Percentiles rank a stretch among this genome's conserved stretches.
Evolutionary conservation across 371 early-diverging fungal genomes (phyloP).

Genomic region (Mucor indicus): DNA sequence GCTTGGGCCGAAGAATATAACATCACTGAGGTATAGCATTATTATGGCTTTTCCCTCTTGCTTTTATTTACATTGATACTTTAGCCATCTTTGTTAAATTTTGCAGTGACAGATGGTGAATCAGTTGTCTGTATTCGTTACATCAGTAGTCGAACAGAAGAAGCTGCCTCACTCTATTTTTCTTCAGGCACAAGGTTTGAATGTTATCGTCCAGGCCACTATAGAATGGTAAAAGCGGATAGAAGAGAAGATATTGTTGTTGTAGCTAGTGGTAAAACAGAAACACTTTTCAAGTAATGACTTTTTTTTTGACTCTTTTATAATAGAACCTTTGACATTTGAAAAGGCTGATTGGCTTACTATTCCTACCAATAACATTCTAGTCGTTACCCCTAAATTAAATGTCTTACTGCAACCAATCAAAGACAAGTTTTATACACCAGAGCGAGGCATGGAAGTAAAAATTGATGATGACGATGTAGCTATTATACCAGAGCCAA

Average conservation of each 20-base stretch:
- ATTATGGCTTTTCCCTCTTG: not conserved
- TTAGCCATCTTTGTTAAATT: constrained; percentile 73
- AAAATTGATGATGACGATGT: constrained; percentile 33
- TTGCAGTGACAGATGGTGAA: constrained; percentile 87
- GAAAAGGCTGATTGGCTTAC: constrained; percentile 82
- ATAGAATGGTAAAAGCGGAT: constrained; percentile 79
- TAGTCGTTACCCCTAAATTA: constrained; percentile 73
- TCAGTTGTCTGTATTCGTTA: constrained; percentile 82
- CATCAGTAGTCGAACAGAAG: constrained; percentile 60
- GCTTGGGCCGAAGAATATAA: constrained; percentile 65
- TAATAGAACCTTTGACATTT: constrained; percentile 77
- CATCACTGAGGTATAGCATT: constrained; percentile 38
- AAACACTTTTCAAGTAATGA: not conserved
- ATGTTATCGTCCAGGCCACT: constrained; percentile 61
- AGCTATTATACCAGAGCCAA: constrained; percentile 46
- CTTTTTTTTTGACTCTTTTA: not conserved
- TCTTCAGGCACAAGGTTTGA: constrained; percentile 73
- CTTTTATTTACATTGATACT: not conserved
- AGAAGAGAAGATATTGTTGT: constrained; percentile 83
- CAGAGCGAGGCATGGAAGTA: constrained; percentile 34
- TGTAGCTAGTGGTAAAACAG: constrained; percentile 64
- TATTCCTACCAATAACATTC: constrained; percentile 76
- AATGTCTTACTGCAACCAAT: constrained; percentile 79
- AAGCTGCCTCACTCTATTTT: constrained; percentile 79
- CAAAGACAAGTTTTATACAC: constrained; percentile 64